Percentiles rank a stretch among this genome's conserved stretches.
phyloP scores from a whole-genome alignment of 495 filamentous ascomycete species.

The Tuber melanosporum region DNA sequence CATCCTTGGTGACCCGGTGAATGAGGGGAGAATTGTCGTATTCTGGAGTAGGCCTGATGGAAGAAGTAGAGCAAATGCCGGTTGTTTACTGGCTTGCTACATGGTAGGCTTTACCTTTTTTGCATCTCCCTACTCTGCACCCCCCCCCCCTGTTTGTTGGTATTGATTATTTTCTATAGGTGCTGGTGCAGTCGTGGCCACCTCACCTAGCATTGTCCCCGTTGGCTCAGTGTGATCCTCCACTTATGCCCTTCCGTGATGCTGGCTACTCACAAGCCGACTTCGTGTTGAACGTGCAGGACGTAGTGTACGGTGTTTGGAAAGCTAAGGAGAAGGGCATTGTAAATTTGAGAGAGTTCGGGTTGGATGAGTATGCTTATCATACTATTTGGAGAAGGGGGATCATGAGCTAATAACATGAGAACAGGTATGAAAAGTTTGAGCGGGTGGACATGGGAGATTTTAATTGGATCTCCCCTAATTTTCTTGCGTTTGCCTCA shows the following conservation, averaged over 20 bases:
- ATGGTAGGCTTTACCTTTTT: slow-evolving; percentile 25
- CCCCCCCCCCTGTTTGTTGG: neutral
- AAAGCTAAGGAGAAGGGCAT: slow-evolving; percentile 91
- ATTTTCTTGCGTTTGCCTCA: slow-evolving; percentile 94
- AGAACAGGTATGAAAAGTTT: slow-evolving; percentile 72
- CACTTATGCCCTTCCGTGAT: slow-evolving; percentile 97
- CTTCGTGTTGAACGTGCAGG: slow-evolving; percentile 87
- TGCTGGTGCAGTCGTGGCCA: slow-evolving; percentile 97
- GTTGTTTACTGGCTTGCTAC: slow-evolving; percentile 51
- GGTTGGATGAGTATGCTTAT: slow-evolving; percentile 73
- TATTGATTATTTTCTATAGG: slow-evolving; percentile 21
- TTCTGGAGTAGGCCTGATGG: slow-evolving; percentile 92
- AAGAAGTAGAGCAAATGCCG: slow-evolving; percentile 91
- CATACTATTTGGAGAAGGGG: neutral
- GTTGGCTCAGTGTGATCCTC: slow-evolving; percentile 90
- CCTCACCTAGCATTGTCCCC: slow-evolving; percentile 95
- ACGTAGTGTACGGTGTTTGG: slow-evolving; percentile 98
- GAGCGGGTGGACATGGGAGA: slow-evolving; percentile 97
- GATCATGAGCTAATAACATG: slow-evolving; percentile 15
- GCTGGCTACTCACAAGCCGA: slow-evolving; percentile 98
- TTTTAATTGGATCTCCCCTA: slow-evolving; percentile 97
- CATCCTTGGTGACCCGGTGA: slow-evolving; percentile 76
- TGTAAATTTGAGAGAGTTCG: slow-evolving; percentile 80
- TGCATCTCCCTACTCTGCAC: no score
- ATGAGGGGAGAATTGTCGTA: slow-evolving; percentile 76